A percentile compares a stretch with the other conserved stretches of the same genome.
Evolutionary conservation across 805 yeast species (phyloP).

Genomic region (Pichia cephalocereana): DNA sequence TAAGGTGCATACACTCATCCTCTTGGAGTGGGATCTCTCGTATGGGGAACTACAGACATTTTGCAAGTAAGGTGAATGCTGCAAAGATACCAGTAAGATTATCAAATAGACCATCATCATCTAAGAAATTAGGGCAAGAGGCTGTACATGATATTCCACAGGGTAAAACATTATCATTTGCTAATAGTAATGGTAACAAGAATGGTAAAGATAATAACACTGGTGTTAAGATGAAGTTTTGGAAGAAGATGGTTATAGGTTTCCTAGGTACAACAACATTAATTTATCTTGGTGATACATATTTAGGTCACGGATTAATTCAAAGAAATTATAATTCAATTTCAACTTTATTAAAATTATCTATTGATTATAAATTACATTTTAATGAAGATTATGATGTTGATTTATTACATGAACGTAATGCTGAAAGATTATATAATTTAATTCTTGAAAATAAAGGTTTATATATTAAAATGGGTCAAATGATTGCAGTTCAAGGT

Average conservation of each 20-base stretch:
- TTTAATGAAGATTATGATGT: constrained; percentile 37
- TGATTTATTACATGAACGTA: constrained; percentile 49
- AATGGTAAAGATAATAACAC: too few species aligned
- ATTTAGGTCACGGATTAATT: constrained; percentile 38
- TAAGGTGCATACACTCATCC: too few species aligned
- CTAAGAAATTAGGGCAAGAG: not conserved
- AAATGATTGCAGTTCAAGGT: constrained; percentile 71
- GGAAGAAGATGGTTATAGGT: constrained; percentile 3
- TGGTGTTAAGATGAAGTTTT: not conserved
- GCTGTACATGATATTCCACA: too few species aligned
- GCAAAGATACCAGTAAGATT: constrained; percentile 3
- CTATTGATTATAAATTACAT: constrained; percentile 50
- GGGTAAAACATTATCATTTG: not conserved
- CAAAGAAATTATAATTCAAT: constrained; percentile 46
- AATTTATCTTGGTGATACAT: constrained; percentile 22
- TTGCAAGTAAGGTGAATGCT: not conserved
- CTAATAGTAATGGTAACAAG: not conserved
- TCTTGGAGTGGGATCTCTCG: too few species aligned
- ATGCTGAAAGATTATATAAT: constrained; percentile 41
- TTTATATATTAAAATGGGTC: constrained; percentile 68
- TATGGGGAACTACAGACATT: too few species aligned
- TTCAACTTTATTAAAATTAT: constrained; percentile 38
- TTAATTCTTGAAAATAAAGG: constrained; percentile 43
- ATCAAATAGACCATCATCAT: constrained; percentile 1
- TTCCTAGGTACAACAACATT: constrained; percentile 13